phyloP scores from a whole-genome alignment of 2,329 filamentous ascomycete species.

The Ploettnerulaceae sp. region DNA sequence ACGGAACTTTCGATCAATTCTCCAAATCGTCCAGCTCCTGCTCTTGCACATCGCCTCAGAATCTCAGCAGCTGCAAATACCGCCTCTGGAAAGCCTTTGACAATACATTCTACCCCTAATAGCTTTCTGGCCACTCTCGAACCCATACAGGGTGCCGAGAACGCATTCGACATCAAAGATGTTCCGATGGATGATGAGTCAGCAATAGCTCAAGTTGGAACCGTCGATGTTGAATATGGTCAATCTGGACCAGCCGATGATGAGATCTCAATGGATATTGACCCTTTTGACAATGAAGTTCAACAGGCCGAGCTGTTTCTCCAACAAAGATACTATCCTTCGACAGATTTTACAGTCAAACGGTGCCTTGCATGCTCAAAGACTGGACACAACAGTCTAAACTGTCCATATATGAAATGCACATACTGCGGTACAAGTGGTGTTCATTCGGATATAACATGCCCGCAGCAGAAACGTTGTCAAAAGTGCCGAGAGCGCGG shows the following conservation, averaged over 20 bases:
- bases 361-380: conserved; percentile 48
- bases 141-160: neutral
- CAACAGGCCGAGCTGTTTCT: conserved; percentile 28
- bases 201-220: neutral
- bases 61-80: too few relatives aligned
- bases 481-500: conserved; percentile 58
- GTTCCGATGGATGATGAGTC: conserved; percentile 1
- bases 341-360: conserved; percentile 31
- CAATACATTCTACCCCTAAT: conserved; percentile 2
- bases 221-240: neutral
- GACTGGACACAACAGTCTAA: conserved; percentile 41
- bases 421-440: conserved; percentile 42
- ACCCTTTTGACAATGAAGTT: too few relatives aligned
- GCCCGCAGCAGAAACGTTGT: conserved; percentile 48
- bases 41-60: too few relatives aligned
- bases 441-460: conserved; percentile 45
- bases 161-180: neutral
- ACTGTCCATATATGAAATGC: conserved; percentile 46
- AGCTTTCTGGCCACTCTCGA: neutral
- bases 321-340: conserved; percentile 45
- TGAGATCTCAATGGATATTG: neutral
- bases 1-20: too few relatives aligned
- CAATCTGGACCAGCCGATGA: neutral
- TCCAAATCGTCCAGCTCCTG: too few relatives aligned
- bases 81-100: neutral